Percentiles rank a stretch among this genome's conserved stretches.
Evolutionary conservation across 495 filamentous ascomycete genomes (phyloP).

Genomic region (Neurospora sp.): DNA sequence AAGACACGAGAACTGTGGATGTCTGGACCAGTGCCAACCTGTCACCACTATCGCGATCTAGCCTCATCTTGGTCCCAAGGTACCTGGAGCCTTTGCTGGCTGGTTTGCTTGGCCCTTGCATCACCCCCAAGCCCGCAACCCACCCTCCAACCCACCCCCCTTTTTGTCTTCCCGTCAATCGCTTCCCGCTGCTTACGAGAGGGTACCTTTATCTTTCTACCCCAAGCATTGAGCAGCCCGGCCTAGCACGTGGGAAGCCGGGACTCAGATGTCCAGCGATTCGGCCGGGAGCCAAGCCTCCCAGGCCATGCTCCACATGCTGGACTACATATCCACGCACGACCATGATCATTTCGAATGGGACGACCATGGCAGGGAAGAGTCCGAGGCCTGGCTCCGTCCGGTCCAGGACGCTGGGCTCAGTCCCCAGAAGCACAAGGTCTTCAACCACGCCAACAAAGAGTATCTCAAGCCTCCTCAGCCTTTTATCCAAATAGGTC

Average conservation of each 20-base stretch:
- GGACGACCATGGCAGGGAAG: constrained; percentile 15
- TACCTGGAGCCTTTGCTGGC: background rate
- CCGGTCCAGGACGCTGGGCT: constrained; percentile 16
- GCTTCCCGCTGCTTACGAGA: background rate
- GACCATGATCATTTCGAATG: constrained; percentile 20
- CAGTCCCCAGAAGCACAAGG: constrained; percentile 20
- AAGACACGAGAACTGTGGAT: background rate
- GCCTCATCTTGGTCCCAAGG: background rate
- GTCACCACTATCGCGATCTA: background rate
- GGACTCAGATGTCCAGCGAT: constrained; percentile 8
- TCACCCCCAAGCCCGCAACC: background rate
- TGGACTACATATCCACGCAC: constrained; percentile 11
- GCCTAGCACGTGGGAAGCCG: background rate
- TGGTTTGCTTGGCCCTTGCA: background rate
- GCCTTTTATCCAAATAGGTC: constrained; percentile 15
- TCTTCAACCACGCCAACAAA: constrained; percentile 21
- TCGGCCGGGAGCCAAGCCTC: constrained; percentile 16
- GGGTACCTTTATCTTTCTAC: background rate
- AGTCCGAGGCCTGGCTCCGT: constrained; percentile 11
- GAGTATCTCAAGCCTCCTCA: constrained; percentile 18
- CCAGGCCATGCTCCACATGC: constrained; percentile 8
- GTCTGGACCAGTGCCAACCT: background rate
- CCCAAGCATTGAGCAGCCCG: background rate
- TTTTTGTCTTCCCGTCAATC: background rate
- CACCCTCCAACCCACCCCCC: background rate